Evolutionary conservation across 2,329 filamentous ascomycete species (phyloP).

Genomic region (Nectriaceae sp.): DNA sequence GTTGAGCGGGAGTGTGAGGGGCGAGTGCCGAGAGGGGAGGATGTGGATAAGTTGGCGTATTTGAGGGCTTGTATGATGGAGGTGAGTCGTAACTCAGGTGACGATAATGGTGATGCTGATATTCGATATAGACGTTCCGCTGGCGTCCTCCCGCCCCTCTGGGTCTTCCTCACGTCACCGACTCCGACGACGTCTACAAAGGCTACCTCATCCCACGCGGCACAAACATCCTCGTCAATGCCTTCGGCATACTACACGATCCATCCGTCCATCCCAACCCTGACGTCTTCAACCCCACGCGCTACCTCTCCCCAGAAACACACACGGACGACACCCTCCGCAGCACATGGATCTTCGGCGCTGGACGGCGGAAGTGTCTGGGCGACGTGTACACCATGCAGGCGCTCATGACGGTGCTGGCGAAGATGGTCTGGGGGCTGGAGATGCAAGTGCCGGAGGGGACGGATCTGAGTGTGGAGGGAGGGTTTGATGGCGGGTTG

Average conservation of each 20-base stretch:
- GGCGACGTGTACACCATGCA: conserved; percentile 51
- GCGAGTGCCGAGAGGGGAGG: conserved; percentile 32
- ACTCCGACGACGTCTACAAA: conserved; percentile 49
- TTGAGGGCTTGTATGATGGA: conserved; percentile 26
- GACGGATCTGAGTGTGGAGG: conserved; percentile 27
- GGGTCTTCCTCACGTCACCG: conserved; percentile 47
- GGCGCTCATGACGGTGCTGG: conserved; percentile 40
- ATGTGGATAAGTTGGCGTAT: conserved; percentile 20
- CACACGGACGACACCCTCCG: conserved; percentile 14
- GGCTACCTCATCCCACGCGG: conserved; percentile 51
- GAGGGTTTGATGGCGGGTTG: conserved; percentile 26
- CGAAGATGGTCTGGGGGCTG: conserved; percentile 52
- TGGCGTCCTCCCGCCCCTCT: conserved; percentile 46
- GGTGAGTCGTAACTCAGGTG: no score
- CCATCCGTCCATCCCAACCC: conserved; percentile 24
- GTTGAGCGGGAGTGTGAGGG: conserved; percentile 19
- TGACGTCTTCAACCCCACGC: conserved; percentile 6
- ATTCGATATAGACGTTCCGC: conserved; percentile 24
- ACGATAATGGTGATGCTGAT: no score
- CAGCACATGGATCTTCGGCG: conserved; percentile 46
- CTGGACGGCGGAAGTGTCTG: conserved; percentile 49
- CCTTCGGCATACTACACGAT: conserved; percentile 33
- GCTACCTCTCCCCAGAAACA: not conserved
- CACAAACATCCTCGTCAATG: conserved; percentile 42
- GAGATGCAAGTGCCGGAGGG: conserved; percentile 29